Conservation (phyloP, 176 grass and related monocot species). For the Triticum dicoccoides region DNA sequence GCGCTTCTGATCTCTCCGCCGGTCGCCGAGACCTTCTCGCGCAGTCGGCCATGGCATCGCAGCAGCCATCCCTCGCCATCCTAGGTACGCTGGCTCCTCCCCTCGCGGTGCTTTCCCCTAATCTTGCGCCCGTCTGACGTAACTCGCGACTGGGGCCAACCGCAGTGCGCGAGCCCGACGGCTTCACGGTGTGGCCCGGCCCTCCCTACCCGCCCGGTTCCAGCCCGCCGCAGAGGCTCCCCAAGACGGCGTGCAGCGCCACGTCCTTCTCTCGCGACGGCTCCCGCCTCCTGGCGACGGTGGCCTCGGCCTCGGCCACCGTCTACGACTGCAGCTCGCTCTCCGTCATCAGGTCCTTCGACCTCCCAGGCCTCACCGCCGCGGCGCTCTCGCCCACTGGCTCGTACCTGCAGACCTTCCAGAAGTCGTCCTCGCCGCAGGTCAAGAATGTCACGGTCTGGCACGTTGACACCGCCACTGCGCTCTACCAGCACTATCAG, state of each 20-base stretch:
- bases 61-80: constrained; percentile 43
- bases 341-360: constrained; percentile 60
- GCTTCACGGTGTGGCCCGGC: constrained; percentile 80
- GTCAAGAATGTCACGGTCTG: constrained; percentile 89
- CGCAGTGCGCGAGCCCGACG: constrained; percentile 78
- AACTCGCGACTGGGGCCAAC: neutral
- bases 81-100: constrained; percentile 36
- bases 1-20: constrained; percentile 26
- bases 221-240: constrained; percentile 51
- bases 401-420: constrained; percentile 84
- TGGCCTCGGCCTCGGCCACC: constrained; percentile 46
- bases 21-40: neutral
- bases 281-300: constrained; percentile 63
- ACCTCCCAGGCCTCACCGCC: constrained; percentile 68
- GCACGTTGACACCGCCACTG: constrained; percentile 51
- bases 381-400: constrained; percentile 69
- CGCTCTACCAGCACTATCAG: constrained; percentile 72
- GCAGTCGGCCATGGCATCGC: constrained; percentile 29
- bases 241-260: constrained; percentile 51
- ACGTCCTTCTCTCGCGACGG: constrained; percentile 66
- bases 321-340: constrained; percentile 61
- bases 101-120: neutral
- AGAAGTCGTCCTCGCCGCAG: constrained; percentile 71
- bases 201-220: constrained; percentile 61
- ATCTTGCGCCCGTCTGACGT: constrained; percentile 21